Conservation (phyloP, 1,284 basidiomycete genomes). For the Pisolithus thermaeus region DNA sequence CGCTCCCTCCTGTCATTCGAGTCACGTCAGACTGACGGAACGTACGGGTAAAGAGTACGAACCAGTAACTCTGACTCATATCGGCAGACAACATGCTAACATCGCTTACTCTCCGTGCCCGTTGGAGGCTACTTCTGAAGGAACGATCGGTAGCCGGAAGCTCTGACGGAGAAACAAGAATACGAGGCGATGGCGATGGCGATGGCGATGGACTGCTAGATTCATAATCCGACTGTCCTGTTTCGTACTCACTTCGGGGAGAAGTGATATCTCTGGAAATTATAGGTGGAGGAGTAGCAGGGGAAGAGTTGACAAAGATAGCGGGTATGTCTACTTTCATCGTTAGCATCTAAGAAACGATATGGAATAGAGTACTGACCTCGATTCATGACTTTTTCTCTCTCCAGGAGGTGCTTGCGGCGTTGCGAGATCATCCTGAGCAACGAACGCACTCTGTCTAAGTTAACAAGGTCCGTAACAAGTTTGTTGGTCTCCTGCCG, state of each 20-base stretch:
- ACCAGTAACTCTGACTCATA: slow-evolving; percentile 44
- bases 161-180: slow-evolving; percentile 12
- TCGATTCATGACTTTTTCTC: slow-evolving; percentile 28
- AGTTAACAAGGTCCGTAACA: slow-evolving; percentile 76
- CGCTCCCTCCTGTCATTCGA: slow-evolving; percentile 36
- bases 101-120: slow-evolving; percentile 52
- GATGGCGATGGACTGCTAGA: slow-evolving; percentile 18
- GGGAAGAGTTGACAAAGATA: slow-evolving; percentile 57
- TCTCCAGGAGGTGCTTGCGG: slow-evolving; percentile 53
- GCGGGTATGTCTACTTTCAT: slow-evolving; percentile 50
- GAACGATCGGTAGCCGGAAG: slow-evolving; percentile 32
- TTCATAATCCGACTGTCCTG: slow-evolving; percentile 35
- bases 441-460: slow-evolving; percentile 79
- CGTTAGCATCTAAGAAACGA: slow-evolving; percentile 1
- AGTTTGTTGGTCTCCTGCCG: slow-evolving; percentile 74
- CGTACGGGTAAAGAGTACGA: slow-evolving; percentile 15
- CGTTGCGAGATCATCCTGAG: slow-evolving; percentile 73
- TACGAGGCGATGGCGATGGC: background rate
- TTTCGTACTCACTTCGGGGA: slow-evolving; percentile 31
- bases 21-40: slow-evolving; percentile 5
- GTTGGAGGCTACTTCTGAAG: slow-evolving; percentile 42
- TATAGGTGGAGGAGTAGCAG: slow-evolving; percentile 39
- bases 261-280: slow-evolving; percentile 50
- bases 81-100: slow-evolving; percentile 57
- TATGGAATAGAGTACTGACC: slow-evolving; percentile 22